phyloP scores from a whole-genome alignment of 768 basidiomycete genomes.

The Tephrocybe rancida region DNA sequence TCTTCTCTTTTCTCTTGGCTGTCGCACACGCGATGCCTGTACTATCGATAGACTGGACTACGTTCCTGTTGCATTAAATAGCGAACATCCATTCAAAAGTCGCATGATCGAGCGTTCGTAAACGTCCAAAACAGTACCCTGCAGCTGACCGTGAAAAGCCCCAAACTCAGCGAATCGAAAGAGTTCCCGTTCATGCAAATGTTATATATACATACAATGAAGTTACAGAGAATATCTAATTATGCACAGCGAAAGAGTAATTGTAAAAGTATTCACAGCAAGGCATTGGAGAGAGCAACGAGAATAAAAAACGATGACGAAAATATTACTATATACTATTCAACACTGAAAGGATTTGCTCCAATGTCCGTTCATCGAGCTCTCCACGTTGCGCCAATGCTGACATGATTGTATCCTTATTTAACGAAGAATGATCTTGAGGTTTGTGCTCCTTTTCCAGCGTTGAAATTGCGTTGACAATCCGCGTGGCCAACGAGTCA shows the following conservation, averaged over 20 bases:
- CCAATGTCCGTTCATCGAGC: constrained; percentile 52
- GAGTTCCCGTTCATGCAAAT: not conserved
- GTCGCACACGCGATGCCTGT: constrained; percentile 9
- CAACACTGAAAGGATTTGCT: constrained; percentile 39
- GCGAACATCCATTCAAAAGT: not conserved
- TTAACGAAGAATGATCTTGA: constrained; percentile 13
- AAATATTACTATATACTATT: constrained; percentile 23
- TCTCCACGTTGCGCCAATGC: constrained; percentile 37
- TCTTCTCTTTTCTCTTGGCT: constrained; percentile 3
- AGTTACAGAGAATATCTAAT: constrained; percentile 14
- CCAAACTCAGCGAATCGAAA: not conserved
- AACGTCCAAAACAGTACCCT: no score
- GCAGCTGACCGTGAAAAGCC: not conserved
- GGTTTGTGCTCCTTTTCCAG: constrained; percentile 29
- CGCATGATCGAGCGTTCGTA: not conserved
- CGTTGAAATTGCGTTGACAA: constrained; percentile 68
- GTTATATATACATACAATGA: constrained; percentile 11
- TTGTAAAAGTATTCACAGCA: constrained; percentile 7
- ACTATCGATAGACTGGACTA: constrained; percentile 12
- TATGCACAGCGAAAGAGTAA: no score
- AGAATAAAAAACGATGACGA: constrained; percentile 9
- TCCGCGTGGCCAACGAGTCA: constrained; percentile 72
- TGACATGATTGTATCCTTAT: constrained; percentile 33
- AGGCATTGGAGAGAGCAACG: constrained; percentile 15
- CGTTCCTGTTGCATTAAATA: not conserved